Base-by-base conservation (phyloP, 768 basidiomycete species). In the Tephrocybe sp. region DNA sequence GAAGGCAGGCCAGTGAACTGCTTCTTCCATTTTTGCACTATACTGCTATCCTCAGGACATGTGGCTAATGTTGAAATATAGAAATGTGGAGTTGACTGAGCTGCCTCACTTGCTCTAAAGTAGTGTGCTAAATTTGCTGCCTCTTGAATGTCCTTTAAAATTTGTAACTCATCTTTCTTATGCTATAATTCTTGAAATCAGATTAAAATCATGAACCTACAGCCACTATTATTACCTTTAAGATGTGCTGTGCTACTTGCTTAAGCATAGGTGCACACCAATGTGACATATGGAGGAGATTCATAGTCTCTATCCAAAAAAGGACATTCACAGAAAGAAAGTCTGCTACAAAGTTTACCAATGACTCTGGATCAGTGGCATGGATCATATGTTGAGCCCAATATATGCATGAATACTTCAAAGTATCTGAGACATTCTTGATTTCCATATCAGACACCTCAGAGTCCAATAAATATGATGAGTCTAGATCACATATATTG, bases 31-130 rank as follows among this genome's bases (percentile, higher is more conserved):
- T 22, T 19, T 11, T 34, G 35, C 38, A 11, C 18, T 9, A 42
- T 44, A 32, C 47, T 30, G 11, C 40, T 37, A 19, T 49, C 34
- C 36, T 42, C 40, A 18, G 54, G 47, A 53, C 56, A 63, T 8
- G 61, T 63, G 43, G 58, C 57, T 15, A 60, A 49, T 27, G 59
- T 43, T 19, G 61, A 63, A 44, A 59, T 53, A 45, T 63, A 63
- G n/a, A 63, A 53, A 34, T 63, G 61, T 16, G 55, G 59, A 12
- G 59, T 63, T 12, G 61, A 63, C 35, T 41, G 34, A 6, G 44
- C 30, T 6, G 57, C 51, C 3, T 35, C 24, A 34, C 53, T 57
- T n/a, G n/a, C n/a, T n/a, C n/a, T n/a, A n/a, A n/a, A n/a, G n/a
- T n/a, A n/a, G n/a, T n/a, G n/a, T n/a, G 57, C 55, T 51, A 62